Evolutionary conservation across 371 early-diverging fungal genomes (phyloP).

Genomic region (Blakeslea trispora): DNA sequence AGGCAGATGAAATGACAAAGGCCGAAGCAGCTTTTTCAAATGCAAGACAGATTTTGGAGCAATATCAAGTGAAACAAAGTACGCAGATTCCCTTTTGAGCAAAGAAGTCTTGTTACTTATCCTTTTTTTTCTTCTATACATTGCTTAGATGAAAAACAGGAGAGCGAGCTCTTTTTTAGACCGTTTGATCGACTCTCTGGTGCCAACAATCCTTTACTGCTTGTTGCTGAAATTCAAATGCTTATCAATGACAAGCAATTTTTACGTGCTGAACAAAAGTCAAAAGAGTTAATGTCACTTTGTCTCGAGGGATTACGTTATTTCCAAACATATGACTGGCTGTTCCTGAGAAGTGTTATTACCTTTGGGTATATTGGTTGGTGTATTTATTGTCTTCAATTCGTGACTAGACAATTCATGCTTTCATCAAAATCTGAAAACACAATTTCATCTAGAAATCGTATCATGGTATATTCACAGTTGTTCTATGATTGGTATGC

Average conservation of each 20-base stretch:
- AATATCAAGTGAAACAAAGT: slow-evolving; percentile 81
- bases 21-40: slow-evolving; percentile 79
- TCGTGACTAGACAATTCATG: slow-evolving; percentile 60
- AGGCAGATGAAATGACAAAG: slow-evolving; percentile 64
- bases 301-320: slow-evolving; percentile 89
- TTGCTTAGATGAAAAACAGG: slow-evolving; percentile 64
- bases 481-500: too few species aligned
- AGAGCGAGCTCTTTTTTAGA: slow-evolving; percentile 75
- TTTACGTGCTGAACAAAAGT: slow-evolving; percentile 64
- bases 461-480: slow-evolving; percentile 10
- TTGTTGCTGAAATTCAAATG: slow-evolving; percentile 58
- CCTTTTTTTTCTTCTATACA: not conserved
- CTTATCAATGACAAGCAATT: slow-evolving; percentile 64
- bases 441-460: slow-evolving; percentile 6
- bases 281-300: slow-evolving; percentile 59
- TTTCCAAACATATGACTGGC: slow-evolving; percentile 96
- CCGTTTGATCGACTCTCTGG: slow-evolving; percentile 68
- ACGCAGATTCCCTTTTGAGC: not conserved
- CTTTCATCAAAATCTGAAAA: not conserved
- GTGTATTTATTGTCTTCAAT: slow-evolving; percentile 82
- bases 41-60: slow-evolving; percentile 82
- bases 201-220: slow-evolving; percentile 48
- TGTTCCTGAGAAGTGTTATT: slow-evolving; percentile 82
- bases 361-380: slow-evolving; percentile 92
- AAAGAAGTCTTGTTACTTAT: not conserved